Evolutionary conservation across 192 early-diverging fungal species (phyloP).

Genomic region (Umbelopsis isabellina): DNA sequence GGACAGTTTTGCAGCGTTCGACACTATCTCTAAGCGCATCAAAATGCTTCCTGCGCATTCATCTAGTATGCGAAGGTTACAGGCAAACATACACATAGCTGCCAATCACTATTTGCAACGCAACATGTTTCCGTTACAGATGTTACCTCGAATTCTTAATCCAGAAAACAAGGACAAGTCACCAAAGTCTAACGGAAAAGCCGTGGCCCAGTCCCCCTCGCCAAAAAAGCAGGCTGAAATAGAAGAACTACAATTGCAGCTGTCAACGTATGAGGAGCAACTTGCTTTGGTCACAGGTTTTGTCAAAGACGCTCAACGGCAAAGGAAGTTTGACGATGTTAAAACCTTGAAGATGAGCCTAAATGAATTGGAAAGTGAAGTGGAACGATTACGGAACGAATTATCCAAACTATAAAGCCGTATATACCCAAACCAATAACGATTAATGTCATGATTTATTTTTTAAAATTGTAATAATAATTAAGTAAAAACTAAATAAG

Average conservation of each 20-base stretch:
- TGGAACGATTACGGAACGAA: conserved; percentile 40
- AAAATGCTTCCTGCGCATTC: conserved; percentile 52
- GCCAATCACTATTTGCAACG: conserved; percentile 75
- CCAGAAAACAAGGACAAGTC: conserved; percentile 6
- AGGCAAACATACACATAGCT: conserved; percentile 63
- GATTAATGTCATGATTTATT: background rate
- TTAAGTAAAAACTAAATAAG: background rate
- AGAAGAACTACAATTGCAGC: conserved; percentile 37
- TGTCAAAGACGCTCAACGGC: conserved; percentile 63
- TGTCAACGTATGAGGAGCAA: conserved; percentile 74
- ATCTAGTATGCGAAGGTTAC: conserved; percentile 56
- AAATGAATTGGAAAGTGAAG: conserved; percentile 66
- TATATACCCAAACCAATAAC: background rate
- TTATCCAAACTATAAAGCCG: background rate
- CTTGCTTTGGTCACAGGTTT: conserved; percentile 62
- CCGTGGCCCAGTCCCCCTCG: background rate
- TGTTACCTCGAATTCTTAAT: conserved; percentile 66
- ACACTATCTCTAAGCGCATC: conserved; percentile 65
- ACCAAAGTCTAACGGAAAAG: conserved; percentile 23
- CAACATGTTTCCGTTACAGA: conserved; percentile 77
- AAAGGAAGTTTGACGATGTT: conserved; percentile 76
- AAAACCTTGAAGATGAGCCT: conserved; percentile 64
- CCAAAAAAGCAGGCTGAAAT: conserved; percentile 25
- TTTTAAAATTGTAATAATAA: background rate
- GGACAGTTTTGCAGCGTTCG: conserved; percentile 65